phyloP scores from a whole-genome alignment of 108 stramenopile genomes.

The Epipyxis sp. region DNA sequence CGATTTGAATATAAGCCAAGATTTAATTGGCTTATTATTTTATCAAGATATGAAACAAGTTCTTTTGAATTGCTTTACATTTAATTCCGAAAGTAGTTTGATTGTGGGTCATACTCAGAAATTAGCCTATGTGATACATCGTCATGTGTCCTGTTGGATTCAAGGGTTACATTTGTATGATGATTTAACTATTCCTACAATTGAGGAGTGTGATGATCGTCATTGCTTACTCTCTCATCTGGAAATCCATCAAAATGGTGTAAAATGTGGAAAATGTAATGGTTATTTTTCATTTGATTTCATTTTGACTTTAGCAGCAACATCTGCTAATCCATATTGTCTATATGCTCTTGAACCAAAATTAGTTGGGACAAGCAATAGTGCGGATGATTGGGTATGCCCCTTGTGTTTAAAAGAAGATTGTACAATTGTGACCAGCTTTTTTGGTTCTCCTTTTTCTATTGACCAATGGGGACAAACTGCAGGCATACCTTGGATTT shows the following conservation, averaged over 20 bases:
- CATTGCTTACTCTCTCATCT: background rate
- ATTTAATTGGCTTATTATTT: background rate
- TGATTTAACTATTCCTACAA: background rate
- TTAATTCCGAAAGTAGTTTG: background rate
- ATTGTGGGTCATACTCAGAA: background rate
- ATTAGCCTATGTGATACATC: background rate
- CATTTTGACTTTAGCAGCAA: no score
- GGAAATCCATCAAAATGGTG: background rate
- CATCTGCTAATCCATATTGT: no score
- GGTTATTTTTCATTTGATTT: no score
- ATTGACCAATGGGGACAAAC: conserved; percentile 21
- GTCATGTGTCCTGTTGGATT: conserved; percentile 5
- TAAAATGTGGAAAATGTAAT: background rate
- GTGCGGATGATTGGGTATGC: conserved; percentile 31
- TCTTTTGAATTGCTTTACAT: conserved; percentile 14
- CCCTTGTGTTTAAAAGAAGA: conserved; percentile 25
- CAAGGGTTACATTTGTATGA: background rate
- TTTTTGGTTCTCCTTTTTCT: background rate
- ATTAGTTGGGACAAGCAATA: no score
- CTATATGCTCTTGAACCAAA: no score
- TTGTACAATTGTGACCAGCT: background rate
- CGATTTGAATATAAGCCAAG: background rate
- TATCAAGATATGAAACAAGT: conserved; percentile 16
- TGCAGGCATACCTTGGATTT: conserved; percentile 18
- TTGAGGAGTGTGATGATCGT: background rate